These are phyloP conservation scores for Bryoglossum gracile DNA, from an alignment of 495 filamentous ascomycete species.

Conservation along the genomic window DNA sequence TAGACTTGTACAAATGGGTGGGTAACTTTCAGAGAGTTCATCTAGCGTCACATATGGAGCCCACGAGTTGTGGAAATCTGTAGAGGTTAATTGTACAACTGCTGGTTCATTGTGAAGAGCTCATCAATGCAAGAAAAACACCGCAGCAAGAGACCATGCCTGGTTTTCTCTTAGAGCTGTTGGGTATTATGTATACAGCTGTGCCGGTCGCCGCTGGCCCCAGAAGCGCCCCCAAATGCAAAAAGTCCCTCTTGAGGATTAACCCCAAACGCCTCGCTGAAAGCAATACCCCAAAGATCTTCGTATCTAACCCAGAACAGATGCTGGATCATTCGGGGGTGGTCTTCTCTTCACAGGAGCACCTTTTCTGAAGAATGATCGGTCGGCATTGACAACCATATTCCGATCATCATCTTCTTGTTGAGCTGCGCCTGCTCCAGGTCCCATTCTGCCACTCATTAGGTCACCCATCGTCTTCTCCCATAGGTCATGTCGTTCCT, in stretches of 20 bases:
- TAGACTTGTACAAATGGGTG: no score
- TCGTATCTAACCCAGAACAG: background rate
- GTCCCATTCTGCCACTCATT: constrained; percentile 7
- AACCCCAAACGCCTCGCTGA: constrained; percentile 14
- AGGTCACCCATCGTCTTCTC: constrained; percentile 27
- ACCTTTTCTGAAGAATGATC: constrained; percentile 32
- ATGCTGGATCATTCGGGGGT: background rate
- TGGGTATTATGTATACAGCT: no score
- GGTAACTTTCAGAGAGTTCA: no score
- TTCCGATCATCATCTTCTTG: constrained; percentile 18
- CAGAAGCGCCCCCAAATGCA: background rate
- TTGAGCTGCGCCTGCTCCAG: background rate
- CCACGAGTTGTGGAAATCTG: no score
- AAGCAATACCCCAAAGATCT: constrained; percentile 6
- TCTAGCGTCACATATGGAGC: no score
- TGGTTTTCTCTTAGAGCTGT: no score
- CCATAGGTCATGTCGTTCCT: constrained; percentile 31
- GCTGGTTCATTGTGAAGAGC: no score
- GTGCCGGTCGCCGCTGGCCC: background rate
- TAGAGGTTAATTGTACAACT: no score
- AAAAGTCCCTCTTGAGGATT: background rate
- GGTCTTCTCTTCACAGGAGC: constrained; percentile 8
- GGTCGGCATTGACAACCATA: constrained; percentile 35
- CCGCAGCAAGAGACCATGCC: no score
- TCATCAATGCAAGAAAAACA: no score